These are phyloP conservation scores for Pseudocohnilembus persalinus DNA, from an alignment of 169 alveolate species.

Conservation along the genomic window DNA sequence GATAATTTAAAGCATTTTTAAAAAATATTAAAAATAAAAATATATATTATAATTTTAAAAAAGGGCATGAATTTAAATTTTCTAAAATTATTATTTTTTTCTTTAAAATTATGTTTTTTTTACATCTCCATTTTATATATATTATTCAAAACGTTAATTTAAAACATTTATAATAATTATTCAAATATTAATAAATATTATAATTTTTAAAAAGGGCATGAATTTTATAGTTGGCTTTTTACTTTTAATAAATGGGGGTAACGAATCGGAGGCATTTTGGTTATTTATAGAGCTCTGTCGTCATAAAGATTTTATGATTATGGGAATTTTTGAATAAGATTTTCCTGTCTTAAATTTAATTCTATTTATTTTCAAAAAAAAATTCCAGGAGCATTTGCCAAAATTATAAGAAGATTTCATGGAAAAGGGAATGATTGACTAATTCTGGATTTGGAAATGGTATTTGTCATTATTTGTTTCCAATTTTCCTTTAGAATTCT, in stretches of 20 bases:
- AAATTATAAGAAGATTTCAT: conserved; percentile 38
- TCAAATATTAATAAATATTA: too few species aligned
- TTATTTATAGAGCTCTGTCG: conserved; percentile 45
- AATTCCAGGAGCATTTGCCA: conserved; percentile 39
- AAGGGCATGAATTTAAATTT: too few species aligned
- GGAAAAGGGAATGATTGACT: conserved; percentile 29
- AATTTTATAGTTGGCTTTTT: conserved; percentile 58
- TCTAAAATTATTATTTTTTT: too few species aligned
- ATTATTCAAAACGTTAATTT: too few species aligned
- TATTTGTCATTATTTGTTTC: conserved; percentile 51
- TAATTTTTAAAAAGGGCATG: too few species aligned
- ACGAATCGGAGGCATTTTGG: conserved; percentile 68
- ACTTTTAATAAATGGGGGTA: conserved; percentile 53
- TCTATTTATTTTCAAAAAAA: conserved; percentile 34
- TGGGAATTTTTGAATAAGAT: conserved; percentile 41
- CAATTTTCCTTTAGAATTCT: conserved; percentile 49
- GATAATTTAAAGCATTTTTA: too few species aligned
- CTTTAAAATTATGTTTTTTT: too few species aligned
- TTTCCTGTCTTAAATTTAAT: conserved; percentile 51
- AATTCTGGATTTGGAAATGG: conserved; percentile 68
- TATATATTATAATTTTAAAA: too few species aligned
- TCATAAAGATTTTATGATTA: conserved; percentile 19
- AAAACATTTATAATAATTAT: too few species aligned
- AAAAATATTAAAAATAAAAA: too few species aligned
- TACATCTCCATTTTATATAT: too few species aligned